phyloP scores from a whole-genome alignment of 805 yeast species.

The Candida xyloterini region DNA sequence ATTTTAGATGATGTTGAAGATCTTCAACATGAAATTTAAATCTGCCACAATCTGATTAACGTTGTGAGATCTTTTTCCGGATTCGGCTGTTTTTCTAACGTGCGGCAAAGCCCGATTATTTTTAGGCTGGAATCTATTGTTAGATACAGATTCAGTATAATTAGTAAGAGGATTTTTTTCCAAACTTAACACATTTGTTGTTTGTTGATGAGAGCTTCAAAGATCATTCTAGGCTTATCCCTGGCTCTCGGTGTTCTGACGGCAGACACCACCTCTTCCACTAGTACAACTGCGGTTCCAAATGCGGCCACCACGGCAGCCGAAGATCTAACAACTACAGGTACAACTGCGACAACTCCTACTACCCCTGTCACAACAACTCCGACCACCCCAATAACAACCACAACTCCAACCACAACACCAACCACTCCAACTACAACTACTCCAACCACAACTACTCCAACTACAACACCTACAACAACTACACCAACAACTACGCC shows the following conservation, averaged over 20 bases:
- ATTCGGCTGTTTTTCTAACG: no score
- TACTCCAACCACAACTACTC: conserved; percentile 12
- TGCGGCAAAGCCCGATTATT: no score
- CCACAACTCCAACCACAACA: conserved; percentile 6
- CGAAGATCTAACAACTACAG: conserved; percentile 5
- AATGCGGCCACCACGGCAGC: conserved; percentile 11
- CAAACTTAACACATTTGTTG: background rate
- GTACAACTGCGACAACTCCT: conserved; percentile 10
- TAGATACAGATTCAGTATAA: no score
- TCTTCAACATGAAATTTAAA: no score
- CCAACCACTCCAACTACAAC: conserved; percentile 3
- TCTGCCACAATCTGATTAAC: no score
- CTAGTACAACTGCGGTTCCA: conserved; percentile 27
- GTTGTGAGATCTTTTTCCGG: no score
- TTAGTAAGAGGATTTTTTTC: conserved; percentile 1
- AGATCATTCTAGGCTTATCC: background rate
- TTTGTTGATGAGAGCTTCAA: conserved; percentile 4
- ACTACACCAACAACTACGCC: conserved; percentile 6
- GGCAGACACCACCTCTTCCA: conserved; percentile 40
- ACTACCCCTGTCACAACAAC: conserved; percentile 1
- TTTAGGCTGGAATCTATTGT: no score
- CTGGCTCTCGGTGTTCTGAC: conserved; percentile 4
- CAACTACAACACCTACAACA: conserved; percentile 13
- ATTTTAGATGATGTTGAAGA: no score
- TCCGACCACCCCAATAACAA: no score